A percentile compares a stretch with the other conserved stretches of the same genome.
Conservation (phyloP, 2,329 filamentous ascomycete species). For the Anthostomella pinea region DNA sequence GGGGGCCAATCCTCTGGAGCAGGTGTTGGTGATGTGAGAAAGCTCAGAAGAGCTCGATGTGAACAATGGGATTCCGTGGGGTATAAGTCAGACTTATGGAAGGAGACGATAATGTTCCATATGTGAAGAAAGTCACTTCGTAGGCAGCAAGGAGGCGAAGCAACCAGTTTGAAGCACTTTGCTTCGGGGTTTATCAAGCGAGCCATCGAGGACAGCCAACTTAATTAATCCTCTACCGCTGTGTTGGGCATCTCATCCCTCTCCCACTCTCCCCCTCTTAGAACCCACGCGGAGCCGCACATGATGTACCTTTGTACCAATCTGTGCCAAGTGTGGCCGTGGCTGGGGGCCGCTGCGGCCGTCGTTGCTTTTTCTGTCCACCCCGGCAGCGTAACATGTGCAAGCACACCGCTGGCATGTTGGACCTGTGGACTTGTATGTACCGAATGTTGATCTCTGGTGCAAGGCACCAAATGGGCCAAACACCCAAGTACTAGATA, state of each 20-base stretch:
- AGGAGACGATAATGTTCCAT: neutral
- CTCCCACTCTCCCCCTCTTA: neutral
- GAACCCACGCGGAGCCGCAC: slow-evolving; percentile 4
- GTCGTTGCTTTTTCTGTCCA: neutral
- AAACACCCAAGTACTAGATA: no score
- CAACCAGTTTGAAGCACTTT: slow-evolving; percentile 3
- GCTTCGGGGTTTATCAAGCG: neutral
- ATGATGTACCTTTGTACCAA: slow-evolving; percentile 1
- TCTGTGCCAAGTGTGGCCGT: no score
- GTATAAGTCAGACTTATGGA: neutral
- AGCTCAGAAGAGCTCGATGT: no score
- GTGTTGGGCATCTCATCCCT: neutral
- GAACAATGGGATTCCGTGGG: no score
- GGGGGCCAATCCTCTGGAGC: neutral
- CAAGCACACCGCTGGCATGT: neutral
- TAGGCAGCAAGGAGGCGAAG: slow-evolving; percentile 7
- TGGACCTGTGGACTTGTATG: no score
- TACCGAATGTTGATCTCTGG: no score
- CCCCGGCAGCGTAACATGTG: neutral
- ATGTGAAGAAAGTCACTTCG: neutral
- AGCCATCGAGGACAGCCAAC: slow-evolving; percentile 1
- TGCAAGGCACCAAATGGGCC: no score
- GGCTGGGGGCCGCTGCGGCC: neutral
- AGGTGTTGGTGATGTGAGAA: no score
- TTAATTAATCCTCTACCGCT: slow-evolving; percentile 1